Evolutionary conservation across 1,284 basidiomycete genomes (phyloP).

Genomic region (Hemileia vastatrix): DNA sequence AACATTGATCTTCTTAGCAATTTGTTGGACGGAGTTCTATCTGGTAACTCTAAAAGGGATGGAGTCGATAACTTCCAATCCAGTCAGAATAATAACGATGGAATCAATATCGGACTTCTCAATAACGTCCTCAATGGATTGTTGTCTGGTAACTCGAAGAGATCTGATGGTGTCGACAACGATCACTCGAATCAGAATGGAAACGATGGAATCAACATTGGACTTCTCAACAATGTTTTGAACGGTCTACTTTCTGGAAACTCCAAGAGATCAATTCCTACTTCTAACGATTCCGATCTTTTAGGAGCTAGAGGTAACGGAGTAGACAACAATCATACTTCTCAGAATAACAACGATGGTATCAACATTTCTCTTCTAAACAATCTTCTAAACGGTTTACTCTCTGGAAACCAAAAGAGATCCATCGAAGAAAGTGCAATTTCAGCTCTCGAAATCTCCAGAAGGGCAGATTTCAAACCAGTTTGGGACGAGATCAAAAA

Average conservation of each 20-base stretch:
- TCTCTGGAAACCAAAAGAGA: constrained; percentile 7
- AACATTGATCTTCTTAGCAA: too few species aligned
- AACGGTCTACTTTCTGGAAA: background rate
- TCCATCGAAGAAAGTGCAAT: too few species aligned
- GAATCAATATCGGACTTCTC: background rate
- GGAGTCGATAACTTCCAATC: background rate
- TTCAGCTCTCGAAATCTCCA: background rate
- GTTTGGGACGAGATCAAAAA: constrained; percentile 32
- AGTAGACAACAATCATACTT: constrained; percentile 21
- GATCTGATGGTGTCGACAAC: constrained; percentile 8
- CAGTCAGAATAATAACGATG: background rate
- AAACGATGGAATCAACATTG: too few species aligned
- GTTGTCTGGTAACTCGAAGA: background rate
- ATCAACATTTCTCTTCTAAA: constrained; percentile 31
- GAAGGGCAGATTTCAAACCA: constrained; percentile 30
- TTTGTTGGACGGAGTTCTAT: background rate
- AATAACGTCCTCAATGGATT: background rate
- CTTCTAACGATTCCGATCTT: background rate
- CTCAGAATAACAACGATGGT: constrained; percentile 26
- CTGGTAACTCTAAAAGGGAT: too few species aligned
- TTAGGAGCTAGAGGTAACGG: background rate
- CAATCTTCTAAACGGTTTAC: constrained; percentile 32
- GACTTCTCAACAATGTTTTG: background rate
- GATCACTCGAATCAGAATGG: background rate
- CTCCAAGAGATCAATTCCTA: background rate